A percentile compares a stretch with the other conserved stretches of the same genome.
phyloP scores from a whole-genome alignment of 2,329 filamentous ascomycete species.

The Sporothrix pseudoabietina region DNA sequence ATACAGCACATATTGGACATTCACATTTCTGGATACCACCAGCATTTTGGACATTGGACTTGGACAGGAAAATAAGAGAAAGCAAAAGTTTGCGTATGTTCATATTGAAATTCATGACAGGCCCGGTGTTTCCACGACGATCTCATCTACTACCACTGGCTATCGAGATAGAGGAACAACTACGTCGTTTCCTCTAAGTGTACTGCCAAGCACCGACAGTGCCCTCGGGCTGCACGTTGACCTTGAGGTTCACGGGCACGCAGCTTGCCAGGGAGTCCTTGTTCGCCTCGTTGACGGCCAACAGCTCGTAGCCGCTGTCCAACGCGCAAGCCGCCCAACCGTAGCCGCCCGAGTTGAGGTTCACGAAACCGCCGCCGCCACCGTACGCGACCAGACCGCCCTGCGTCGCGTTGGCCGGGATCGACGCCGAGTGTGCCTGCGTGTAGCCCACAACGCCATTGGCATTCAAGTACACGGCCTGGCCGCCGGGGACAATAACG shows the following conservation, averaged over 20 bases:
- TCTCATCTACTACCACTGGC: neutral
- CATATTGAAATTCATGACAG: neutral
- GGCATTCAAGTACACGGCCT: slow-evolving; percentile 40
- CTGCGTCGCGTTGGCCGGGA: slow-evolving; percentile 38
- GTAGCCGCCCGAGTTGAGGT: slow-evolving; percentile 41
- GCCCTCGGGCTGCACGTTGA: slow-evolving; percentile 35
- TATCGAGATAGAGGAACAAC: neutral
- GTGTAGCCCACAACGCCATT: slow-evolving; percentile 41
- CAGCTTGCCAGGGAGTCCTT: slow-evolving; percentile 35
- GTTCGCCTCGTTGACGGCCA: slow-evolving; percentile 38
- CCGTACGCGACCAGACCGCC: slow-evolving; percentile 40
- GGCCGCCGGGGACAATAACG: slow-evolving; percentile 42
- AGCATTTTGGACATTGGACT: neutral
- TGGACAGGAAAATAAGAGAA: neutral
- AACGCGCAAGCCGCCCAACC: slow-evolving; percentile 41
- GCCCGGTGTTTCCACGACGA: neutral
- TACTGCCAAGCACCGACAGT: slow-evolving; percentile 41
- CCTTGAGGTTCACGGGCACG: slow-evolving; percentile 39
- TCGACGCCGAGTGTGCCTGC: slow-evolving; percentile 42
- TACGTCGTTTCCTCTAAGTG: slow-evolving; percentile 30
- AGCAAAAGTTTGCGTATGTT: neutral
- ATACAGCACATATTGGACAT: slow-evolving; percentile 13
- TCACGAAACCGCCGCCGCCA: slow-evolving; percentile 43
- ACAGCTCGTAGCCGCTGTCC: slow-evolving; percentile 37
- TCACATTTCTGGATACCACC: neutral